Percentiles rank a stretch among this genome's conserved stretches.
Conservation (phyloP, 345 rosid species). For the Trapa incisa region DNA sequence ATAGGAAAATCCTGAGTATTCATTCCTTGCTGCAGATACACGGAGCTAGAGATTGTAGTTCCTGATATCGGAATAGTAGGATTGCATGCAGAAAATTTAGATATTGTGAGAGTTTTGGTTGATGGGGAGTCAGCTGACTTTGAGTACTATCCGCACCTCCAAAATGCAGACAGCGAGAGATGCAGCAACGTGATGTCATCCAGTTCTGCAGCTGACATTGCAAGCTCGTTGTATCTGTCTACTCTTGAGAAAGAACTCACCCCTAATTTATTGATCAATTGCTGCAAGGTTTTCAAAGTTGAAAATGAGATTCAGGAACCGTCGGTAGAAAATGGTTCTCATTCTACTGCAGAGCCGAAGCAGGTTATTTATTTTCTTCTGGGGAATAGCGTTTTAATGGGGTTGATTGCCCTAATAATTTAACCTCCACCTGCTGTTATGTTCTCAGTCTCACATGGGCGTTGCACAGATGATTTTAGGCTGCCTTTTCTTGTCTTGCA, state of each 20-base stretch:
- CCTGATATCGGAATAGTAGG: conserved; percentile 94
- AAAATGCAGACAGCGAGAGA: conserved; percentile 32
- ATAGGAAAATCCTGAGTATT: not conserved
- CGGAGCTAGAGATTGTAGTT: conserved; percentile 81
- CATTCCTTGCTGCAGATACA: conserved; percentile 33
- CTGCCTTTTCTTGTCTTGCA: no score
- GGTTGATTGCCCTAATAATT: not conserved
- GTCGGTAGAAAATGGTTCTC: conserved; percentile 44
- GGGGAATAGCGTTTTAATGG: not conserved
- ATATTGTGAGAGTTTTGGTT: conserved; percentile 68
- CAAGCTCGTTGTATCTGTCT: conserved; percentile 45
- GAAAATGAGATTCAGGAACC: conserved; percentile 42
- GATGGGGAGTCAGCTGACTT: conserved; percentile 87
- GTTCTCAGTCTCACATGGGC: not conserved
- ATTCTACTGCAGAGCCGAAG: conserved; percentile 44
- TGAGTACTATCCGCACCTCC: conserved; percentile 69
- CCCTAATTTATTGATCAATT: conserved; percentile 75
- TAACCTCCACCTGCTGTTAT: not conserved
- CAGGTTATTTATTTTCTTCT: conserved; percentile 34
- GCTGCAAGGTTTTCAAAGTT: conserved; percentile 77
- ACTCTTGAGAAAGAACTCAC: conserved; percentile 55
- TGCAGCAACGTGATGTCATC: conserved; percentile 45
- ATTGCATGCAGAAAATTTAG: conserved; percentile 85
- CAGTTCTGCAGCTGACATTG: conserved; percentile 77
- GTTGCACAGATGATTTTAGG: not conserved